A percentile compares a stretch with the other conserved stretches of the same genome.
Evolutionary conservation across 441 rosid species (phyloP).

Genomic region (Eugenia klotzschiana): DNA sequence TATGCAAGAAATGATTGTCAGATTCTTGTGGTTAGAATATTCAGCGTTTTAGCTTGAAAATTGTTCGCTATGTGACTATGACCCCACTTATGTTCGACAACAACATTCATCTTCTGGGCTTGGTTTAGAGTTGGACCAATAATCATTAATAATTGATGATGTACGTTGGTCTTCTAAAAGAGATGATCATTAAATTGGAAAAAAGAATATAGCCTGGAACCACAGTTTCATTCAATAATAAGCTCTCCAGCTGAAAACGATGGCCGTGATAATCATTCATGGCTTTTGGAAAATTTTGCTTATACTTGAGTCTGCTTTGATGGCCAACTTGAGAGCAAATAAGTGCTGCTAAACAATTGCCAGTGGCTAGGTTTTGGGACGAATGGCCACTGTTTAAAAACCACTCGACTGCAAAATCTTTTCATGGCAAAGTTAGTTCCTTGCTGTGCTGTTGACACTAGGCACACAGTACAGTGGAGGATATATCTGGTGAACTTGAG

Average conservation of each 20-base stretch:
- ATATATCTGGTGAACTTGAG: neutral
- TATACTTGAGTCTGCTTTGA: neutral
- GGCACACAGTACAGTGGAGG: neutral
- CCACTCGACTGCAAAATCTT: neutral
- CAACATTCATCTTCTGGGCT: neutral
- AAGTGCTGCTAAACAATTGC: neutral
- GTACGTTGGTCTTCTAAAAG: neutral
- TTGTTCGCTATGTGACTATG: neutral
- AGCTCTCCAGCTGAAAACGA: neutral
- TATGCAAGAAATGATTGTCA: neutral
- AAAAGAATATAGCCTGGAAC: neutral
- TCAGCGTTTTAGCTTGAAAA: neutral
- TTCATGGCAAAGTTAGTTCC: neutral
- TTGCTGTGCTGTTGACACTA: neutral
- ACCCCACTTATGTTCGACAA: neutral
- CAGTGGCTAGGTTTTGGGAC: neutral
- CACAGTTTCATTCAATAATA: neutral
- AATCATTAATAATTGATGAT: neutral
- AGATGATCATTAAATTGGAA: neutral
- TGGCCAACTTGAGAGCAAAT: neutral
- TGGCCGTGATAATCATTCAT: neutral
- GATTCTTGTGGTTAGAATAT: neutral
- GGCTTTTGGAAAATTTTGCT: neutral
- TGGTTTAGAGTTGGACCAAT: neutral
- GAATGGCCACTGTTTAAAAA: neutral